Conservation (phyloP, 352 stramenopile species). For the Pythium brachiatum region DNA sequence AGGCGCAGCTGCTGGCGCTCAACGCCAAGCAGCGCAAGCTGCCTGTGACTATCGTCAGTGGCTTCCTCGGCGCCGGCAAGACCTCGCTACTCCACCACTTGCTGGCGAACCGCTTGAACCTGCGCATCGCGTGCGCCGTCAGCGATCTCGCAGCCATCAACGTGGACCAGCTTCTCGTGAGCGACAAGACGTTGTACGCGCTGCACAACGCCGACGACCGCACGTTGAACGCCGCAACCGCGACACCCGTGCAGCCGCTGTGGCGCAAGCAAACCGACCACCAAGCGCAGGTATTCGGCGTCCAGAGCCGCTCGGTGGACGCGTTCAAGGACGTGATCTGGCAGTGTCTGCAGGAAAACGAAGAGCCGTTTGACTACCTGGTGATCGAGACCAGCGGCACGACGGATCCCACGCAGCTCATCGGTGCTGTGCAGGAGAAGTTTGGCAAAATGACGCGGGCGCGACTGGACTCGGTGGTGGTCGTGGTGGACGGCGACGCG, state of each 20-base stretch:
- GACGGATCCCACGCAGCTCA: conserved; percentile 64
- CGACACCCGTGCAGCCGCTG: conserved; percentile 15
- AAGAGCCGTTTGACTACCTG: conserved; percentile 69
- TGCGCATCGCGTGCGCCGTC: conserved; percentile 64
- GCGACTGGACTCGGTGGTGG: conserved; percentile 74
- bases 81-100: conserved; percentile 67
- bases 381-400: conserved; percentile 77
- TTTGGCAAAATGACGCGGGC: conserved; percentile 80
- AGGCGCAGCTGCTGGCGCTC: conserved; percentile 48
- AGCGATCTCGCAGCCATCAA: conserved; percentile 71
- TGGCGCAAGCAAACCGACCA: conserved; percentile 21
- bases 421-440: conserved; percentile 61
- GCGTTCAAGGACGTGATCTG: conserved; percentile 79
- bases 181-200: conserved; percentile 28
- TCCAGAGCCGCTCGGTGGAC: conserved; percentile 32
- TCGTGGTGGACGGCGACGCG: conserved; percentile 72
- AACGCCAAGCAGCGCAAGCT: conserved; percentile 49
- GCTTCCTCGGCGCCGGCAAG: conserved; percentile 68
- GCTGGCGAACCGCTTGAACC: conserved; percentile 62
- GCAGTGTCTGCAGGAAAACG: conserved; percentile 41
- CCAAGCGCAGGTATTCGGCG: conserved; percentile 30
- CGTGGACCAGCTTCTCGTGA: conserved; percentile 63
- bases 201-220: conserved; percentile 32
- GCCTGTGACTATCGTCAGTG: conserved; percentile 64
- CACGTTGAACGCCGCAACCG: conserved; percentile 28